Percentiles rank a stretch among this genome's conserved stretches.
phyloP scores from a whole-genome alignment of 495 filamentous ascomycete genomes.

The Neurospora discreta region DNA sequence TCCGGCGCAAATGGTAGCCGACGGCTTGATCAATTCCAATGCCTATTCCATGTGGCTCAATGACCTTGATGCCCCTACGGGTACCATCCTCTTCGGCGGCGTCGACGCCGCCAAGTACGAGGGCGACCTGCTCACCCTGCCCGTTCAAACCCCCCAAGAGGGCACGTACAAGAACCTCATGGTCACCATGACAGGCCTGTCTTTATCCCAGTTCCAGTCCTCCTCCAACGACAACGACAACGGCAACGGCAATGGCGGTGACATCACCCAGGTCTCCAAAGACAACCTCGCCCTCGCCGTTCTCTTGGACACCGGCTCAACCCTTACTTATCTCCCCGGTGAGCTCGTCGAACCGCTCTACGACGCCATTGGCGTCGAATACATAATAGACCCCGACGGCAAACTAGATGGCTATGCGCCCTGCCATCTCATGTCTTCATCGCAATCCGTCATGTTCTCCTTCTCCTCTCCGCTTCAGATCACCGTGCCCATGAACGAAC shows the following conservation, averaged over 20 bases:
- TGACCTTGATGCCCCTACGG: conserved; percentile 62
- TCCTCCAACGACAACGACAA: conserved; percentile 23
- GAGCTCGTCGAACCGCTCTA: conserved; percentile 53
- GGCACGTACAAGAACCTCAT: conserved; percentile 63
- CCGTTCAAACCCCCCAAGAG: conserved; percentile 47
- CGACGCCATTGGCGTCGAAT: conserved; percentile 43
- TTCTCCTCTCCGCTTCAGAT: conserved; percentile 54
- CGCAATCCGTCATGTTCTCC: conserved; percentile 54
- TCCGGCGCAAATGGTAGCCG: conserved; percentile 58
- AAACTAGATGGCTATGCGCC: conserved; percentile 56
- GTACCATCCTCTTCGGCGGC: conserved; percentile 84
- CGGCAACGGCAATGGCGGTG: conserved; percentile 34
- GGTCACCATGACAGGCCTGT: conserved; percentile 58
- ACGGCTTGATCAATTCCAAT: conserved; percentile 61
- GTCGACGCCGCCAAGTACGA: conserved; percentile 72
- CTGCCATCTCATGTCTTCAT: conserved; percentile 52
- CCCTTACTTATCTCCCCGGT: conserved; percentile 79
- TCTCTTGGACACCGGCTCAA: conserved; percentile 83
- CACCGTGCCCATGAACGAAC: conserved; percentile 59
- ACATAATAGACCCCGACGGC: conserved; percentile 38
- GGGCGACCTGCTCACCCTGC: conserved; percentile 62
- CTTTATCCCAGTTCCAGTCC: conserved; percentile 9
- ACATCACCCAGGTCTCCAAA: background rate
- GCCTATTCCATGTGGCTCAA: conserved; percentile 89
- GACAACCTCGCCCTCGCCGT: conserved; percentile 53